phyloP scores from a whole-genome alignment of 257 asterid genomes.

The Nyctanthes arbortristis region DNA sequence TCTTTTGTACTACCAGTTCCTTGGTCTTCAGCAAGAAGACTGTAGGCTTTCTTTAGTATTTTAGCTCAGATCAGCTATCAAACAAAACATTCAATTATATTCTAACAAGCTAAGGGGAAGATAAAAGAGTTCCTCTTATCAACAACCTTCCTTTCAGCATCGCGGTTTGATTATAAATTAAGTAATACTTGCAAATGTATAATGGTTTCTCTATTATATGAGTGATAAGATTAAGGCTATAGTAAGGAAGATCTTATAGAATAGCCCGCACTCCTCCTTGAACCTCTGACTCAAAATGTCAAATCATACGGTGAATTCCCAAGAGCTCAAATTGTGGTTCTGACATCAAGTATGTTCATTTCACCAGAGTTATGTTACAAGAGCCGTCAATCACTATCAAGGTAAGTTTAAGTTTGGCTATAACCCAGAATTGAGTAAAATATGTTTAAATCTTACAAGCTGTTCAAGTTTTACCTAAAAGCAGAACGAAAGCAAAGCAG shows the following conservation, averaged over 20 bases:
- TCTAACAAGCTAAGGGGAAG: too few relatives aligned
- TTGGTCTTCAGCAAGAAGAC: too few relatives aligned
- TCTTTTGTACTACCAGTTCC: too few relatives aligned
- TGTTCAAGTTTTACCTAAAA: neutral
- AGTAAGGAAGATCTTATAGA: neutral
- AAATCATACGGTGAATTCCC: neutral
- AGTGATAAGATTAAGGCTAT: neutral
- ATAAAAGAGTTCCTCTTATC: too few relatives aligned
- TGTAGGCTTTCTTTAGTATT: too few relatives aligned
- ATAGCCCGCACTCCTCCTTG: neutral
- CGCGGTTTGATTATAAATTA: neutral
- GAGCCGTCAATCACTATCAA: neutral
- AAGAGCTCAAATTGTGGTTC: neutral
- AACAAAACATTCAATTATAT: neutral
- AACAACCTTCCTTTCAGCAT: neutral
- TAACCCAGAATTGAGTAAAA: neutral
- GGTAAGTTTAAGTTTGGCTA: neutral
- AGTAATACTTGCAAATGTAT: neutral
- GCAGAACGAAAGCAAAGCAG: neutral
- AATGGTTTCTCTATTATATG: neutral
- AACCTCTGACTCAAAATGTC: neutral
- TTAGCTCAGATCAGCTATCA: neutral
- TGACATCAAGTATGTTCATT: neutral
- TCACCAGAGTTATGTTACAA: neutral
- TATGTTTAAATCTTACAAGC: neutral